phyloP scores from a whole-genome alignment of 176 grass and related monocot genomes.

The Eleusine coracana region DNA sequence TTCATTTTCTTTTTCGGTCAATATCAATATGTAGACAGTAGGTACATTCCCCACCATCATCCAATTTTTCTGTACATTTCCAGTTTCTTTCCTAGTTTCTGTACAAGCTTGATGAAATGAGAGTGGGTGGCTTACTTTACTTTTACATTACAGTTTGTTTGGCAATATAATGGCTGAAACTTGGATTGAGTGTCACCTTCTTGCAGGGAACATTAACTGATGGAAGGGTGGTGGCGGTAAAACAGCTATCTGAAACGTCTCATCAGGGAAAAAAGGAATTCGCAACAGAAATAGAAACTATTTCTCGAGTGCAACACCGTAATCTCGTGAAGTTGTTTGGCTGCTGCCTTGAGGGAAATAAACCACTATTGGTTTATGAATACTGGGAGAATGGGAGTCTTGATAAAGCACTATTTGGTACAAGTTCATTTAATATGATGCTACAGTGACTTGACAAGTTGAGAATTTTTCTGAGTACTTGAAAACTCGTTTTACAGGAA shows the following conservation, averaged over 20 bases:
- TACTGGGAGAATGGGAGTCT: slow-evolving; percentile 86
- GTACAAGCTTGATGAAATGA: neutral
- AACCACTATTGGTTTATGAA: slow-evolving; percentile 81
- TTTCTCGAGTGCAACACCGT: slow-evolving; percentile 82
- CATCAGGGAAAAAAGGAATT: slow-evolving; percentile 84
- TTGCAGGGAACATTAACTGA: slow-evolving; percentile 72
- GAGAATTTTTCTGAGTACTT: neutral
- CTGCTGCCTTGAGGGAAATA: slow-evolving; percentile 80
- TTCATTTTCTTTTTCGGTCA: neutral
- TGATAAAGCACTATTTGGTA: slow-evolving; percentile 85
- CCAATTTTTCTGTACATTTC: neutral
- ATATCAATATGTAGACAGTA: neutral
- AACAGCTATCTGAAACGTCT: slow-evolving; percentile 73
- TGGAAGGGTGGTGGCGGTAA: slow-evolving; percentile 77
- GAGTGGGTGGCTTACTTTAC: neutral
- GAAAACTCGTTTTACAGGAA: slow-evolving; percentile 48
- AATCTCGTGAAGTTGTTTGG: slow-evolving; percentile 91
- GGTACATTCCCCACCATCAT: neutral
- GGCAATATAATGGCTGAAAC: neutral
- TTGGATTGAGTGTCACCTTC: slow-evolving; percentile 25
- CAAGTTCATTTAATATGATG: neutral
- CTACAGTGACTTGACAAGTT: neutral
- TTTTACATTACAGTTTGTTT: neutral
- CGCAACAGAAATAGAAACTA: slow-evolving; percentile 82
- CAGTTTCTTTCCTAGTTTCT: neutral